Percentiles rank a stretch among this genome's conserved stretches.
phyloP scores from a whole-genome alignment of 441 rosid species.

The Populus hybrid region DNA sequence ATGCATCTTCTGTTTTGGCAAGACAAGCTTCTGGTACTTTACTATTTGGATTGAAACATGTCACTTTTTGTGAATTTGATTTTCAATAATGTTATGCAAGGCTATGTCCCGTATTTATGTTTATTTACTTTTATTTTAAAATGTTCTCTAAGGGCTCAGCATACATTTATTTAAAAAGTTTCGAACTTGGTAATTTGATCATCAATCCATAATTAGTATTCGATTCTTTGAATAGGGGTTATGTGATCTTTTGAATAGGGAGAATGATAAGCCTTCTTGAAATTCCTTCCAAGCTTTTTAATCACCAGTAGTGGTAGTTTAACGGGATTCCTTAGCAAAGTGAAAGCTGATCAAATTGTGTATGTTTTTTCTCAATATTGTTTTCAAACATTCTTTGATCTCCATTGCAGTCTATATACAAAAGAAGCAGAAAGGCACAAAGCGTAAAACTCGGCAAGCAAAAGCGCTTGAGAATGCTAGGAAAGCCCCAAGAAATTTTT shows the following conservation, averaged over 20 bases:
- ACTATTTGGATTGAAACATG: background rate
- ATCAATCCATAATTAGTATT: background rate
- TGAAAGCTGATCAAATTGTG: background rate
- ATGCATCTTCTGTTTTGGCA: background rate
- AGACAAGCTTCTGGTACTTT: background rate
- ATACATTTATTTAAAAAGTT: background rate
- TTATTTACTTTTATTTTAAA: background rate
- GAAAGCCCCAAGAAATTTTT: constrained; percentile 82
- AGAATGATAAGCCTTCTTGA: background rate
- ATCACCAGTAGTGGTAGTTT: background rate
- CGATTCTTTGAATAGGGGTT: background rate
- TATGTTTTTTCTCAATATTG: background rate
- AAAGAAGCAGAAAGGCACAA: constrained; percentile 75
- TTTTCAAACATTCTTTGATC: constrained; percentile 4
- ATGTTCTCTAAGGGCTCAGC: background rate
- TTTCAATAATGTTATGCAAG: background rate
- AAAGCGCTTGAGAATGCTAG: constrained; percentile 90
- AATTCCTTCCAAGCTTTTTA: background rate
- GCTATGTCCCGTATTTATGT: background rate
- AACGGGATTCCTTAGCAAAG: background rate
- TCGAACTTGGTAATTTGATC: background rate
- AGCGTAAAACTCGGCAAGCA: constrained; percentile 89
- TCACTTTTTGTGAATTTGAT: background rate
- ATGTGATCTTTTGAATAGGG: background rate
- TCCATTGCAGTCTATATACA: constrained; percentile 53